Evolutionary conservation across 805 yeast species (phyloP).

Genomic region (Starmerella asiatica): DNA sequence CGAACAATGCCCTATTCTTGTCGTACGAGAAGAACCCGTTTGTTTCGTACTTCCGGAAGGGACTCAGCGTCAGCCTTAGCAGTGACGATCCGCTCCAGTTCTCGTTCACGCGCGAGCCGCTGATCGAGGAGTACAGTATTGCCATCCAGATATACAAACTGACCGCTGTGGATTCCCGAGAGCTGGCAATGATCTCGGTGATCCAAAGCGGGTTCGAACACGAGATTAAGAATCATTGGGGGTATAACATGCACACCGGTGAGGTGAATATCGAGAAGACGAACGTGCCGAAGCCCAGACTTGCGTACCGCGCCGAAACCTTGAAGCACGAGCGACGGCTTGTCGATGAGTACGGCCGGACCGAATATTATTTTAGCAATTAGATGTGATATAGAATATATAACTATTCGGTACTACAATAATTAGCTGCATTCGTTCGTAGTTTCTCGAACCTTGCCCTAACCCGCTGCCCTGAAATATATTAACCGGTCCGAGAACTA

Average conservation of each 20-base stretch:
- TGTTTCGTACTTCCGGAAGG: constrained; percentile 77
- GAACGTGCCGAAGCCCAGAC: constrained; percentile 83
- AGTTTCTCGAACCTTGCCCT: neutral
- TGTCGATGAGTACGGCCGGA: constrained; percentile 25
- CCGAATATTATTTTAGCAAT: too few species aligned
- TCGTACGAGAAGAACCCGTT: constrained; percentile 97
- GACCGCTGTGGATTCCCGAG: constrained; percentile 94
- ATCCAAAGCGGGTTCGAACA: constrained; percentile 89
- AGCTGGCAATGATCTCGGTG: constrained; percentile 85
- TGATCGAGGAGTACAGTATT: constrained; percentile 93
- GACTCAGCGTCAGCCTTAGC: constrained; percentile 84
- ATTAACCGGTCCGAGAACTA: too few species aligned
- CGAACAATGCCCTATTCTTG: constrained; percentile 88
- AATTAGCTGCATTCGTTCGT: too few species aligned
- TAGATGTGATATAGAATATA: too few species aligned
- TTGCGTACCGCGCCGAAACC: constrained; percentile 73
- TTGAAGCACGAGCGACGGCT: constrained; percentile 49
- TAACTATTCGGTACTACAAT: too few species aligned
- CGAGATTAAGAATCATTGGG: constrained; percentile 85
- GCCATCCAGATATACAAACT: constrained; percentile 96
- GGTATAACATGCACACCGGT: constrained; percentile 44
- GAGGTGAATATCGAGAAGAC: constrained; percentile 78
- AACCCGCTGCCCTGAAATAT: too few species aligned
- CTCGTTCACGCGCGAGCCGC: constrained; percentile 91
- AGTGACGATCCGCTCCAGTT: constrained; percentile 98